These are phyloP conservation scores for Paxillus ammoniavirescens DNA, from an alignment of 768 basidiomycete genomes.

Conservation along the genomic window DNA sequence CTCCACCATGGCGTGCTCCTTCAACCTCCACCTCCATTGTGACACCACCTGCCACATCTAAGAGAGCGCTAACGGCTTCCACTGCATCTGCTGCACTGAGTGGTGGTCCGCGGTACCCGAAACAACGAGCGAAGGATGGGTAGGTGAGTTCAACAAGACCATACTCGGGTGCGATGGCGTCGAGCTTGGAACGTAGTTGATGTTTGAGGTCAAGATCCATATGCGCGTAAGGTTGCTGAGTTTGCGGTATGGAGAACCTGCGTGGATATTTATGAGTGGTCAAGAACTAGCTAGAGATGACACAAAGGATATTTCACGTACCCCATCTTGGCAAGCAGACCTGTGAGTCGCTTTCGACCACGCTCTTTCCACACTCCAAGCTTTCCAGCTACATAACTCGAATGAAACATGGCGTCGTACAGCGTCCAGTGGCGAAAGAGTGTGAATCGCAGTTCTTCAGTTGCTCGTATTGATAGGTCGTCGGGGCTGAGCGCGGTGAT, in stretches of 20 bases:
- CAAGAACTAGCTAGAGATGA: neutral
- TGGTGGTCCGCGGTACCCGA: constrained; percentile 85
- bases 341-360: constrained; percentile 85
- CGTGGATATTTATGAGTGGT: constrained; percentile 8
- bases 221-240: constrained; percentile 89
- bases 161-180: constrained; percentile 90
- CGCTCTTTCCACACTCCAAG: constrained; percentile 96
- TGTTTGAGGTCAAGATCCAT: constrained; percentile 97
- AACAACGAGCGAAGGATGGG: constrained; percentile 90
- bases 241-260: constrained; percentile 92
- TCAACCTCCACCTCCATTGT: constrained; percentile 88
- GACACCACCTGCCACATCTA: constrained; percentile 92
- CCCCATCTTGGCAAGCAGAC: constrained; percentile 98
- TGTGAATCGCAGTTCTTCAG: constrained; percentile 91
- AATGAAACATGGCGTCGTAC: constrained; percentile 98
- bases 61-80: constrained; percentile 80
- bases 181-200: constrained; percentile 74
- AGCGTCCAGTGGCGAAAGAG: constrained; percentile 97
- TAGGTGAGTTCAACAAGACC: constrained; percentile 92
- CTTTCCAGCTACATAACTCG: constrained; percentile 92
- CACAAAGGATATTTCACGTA: constrained; percentile 35
- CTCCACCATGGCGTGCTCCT: constrained; percentile 85
- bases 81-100: constrained; percentile 92
- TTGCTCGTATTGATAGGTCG: constrained; percentile 76
- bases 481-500: constrained; percentile 69